These are phyloP conservation scores for Pyrus hybrid DNA, from an alignment of 331 rosid species.

Conservation along the genomic window DNA sequence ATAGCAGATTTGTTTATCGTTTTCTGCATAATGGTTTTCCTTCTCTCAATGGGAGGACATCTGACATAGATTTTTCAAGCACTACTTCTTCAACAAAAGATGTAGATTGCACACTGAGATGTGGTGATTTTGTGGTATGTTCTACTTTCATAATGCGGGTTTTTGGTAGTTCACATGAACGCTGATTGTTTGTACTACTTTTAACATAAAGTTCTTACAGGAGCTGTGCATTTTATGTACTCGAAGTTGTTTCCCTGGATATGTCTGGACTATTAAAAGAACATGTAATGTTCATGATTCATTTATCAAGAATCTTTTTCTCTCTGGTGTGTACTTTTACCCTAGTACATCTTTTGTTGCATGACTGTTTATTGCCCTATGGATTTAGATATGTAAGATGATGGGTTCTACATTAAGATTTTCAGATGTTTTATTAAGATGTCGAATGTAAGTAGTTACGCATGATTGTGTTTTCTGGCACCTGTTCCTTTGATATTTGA, in stretches of 20 bases:
- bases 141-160: neutral
- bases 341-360: neutral
- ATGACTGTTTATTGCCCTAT: neutral
- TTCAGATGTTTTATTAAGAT: neutral
- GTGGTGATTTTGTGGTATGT: constrained; percentile 84
- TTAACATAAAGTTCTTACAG: neutral
- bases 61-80: constrained; percentile 24
- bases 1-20: constrained; percentile 50
- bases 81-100: constrained; percentile 28
- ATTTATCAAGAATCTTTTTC: neutral
- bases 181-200: neutral
- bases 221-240: neutral
- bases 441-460: neutral
- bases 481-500: neutral
- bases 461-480: neutral
- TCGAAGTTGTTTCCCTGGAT: neutral
- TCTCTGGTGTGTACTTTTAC: neutral
- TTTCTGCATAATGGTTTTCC: constrained; percentile 42
- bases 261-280: neutral
- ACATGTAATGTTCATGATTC: neutral
- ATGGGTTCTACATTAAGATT: neutral
- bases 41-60: constrained; percentile 20
- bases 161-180: neutral
- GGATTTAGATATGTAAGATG: neutral
- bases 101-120: constrained; percentile 47